Conservation (phyloP, 2,329 filamentous ascomycete genomes). For the Westerdykella aurantiaca region DNA sequence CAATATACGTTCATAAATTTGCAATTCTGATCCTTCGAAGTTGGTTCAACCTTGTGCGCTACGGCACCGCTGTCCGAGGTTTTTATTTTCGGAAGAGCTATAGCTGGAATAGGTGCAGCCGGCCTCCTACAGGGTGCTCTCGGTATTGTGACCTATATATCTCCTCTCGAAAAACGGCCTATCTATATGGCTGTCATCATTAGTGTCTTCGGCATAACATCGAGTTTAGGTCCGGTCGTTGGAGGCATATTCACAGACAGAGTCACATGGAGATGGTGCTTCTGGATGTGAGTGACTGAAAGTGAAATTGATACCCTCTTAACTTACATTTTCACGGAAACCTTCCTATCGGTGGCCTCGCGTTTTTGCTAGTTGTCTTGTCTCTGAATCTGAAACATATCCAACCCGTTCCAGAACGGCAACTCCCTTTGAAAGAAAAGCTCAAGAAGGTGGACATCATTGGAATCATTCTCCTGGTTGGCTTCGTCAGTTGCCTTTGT, state of each 20-base stretch:
- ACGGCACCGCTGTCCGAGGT: slow-evolving; percentile 20
- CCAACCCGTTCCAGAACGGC: slow-evolving; percentile 5
- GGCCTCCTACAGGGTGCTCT: slow-evolving; percentile 12
- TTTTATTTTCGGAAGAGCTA: slow-evolving; percentile 9
- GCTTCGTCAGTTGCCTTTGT: slow-evolving; percentile 8
- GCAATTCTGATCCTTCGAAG: slow-evolving; percentile 31
- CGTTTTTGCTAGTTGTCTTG: slow-evolving; percentile 20
- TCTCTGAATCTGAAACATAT: slow-evolving; percentile 18
- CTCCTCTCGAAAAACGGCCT: slow-evolving; percentile 35
- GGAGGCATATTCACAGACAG: slow-evolving; percentile 15
- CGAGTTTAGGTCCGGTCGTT: slow-evolving; percentile 32
- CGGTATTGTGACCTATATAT: slow-evolving; percentile 5
- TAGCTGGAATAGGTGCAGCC: slow-evolving; percentile 8
- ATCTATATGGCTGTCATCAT: slow-evolving; percentile 24
- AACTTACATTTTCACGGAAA: slow-evolving; percentile 34
- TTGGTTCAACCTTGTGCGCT: slow-evolving; percentile 49
- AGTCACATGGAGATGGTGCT: slow-evolving; percentile 11
- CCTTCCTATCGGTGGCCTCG: slow-evolving; percentile 40
- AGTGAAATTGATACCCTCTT: too few relatives aligned
- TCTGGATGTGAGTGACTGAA: slow-evolving; percentile 18
- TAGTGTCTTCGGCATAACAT: slow-evolving; percentile 26
- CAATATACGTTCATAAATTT: slow-evolving; percentile 40
- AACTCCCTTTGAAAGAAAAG: neutral
- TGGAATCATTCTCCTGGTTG: slow-evolving; percentile 10
- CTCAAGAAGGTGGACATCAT: slow-evolving; percentile 9